A percentile compares a stretch with the other conserved stretches of the same genome.
Evolutionary conservation across 2,329 filamentous ascomycete species (phyloP).

Genomic region (Stachybotrys chlorohalonatus): DNA sequence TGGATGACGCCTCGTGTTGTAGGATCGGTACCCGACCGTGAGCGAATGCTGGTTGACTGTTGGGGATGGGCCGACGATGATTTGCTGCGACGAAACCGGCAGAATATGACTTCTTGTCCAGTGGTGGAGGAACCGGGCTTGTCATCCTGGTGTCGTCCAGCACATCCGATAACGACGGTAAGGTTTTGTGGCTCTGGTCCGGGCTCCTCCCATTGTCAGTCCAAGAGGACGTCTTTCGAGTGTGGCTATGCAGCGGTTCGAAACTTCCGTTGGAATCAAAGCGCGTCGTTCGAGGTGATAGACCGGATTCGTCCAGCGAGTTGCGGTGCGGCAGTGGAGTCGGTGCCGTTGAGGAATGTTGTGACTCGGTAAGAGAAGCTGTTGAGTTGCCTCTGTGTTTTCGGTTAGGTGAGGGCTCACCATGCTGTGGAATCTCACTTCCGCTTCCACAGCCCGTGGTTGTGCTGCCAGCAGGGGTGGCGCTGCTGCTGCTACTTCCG

Average conservation of each 20-base stretch:
- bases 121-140: constrained; percentile 8
- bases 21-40: constrained; percentile 25
- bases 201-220: constrained; percentile 10
- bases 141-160: constrained; percentile 25
- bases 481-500: constrained; percentile 31
- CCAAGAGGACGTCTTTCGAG: constrained; percentile 17
- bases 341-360: constrained; percentile 28
- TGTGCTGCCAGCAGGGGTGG: constrained; percentile 23
- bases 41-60: constrained; percentile 17
- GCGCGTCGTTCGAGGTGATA: constrained; percentile 30
- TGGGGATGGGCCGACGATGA: constrained; percentile 17
- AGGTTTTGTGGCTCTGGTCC: constrained; percentile 20
- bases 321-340: constrained; percentile 24
- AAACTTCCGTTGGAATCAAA: constrained; percentile 23
- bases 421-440: constrained; percentile 37
- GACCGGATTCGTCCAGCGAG: constrained; percentile 31
- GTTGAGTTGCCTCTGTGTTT: constrained; percentile 40
- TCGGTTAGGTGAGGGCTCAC: constrained; percentile 36
- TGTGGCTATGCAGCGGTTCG: constrained; percentile 15
- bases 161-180: constrained; percentile 40
- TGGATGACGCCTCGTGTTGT: constrained; percentile 36
- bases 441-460: constrained; percentile 34
- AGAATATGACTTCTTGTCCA: constrained; percentile 13
- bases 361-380: constrained; percentile 35
- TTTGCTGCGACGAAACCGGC: constrained; percentile 20